Evolutionary conservation across 352 stramenopile species (phyloP).

Genomic region (Pythium monospermum): DNA sequence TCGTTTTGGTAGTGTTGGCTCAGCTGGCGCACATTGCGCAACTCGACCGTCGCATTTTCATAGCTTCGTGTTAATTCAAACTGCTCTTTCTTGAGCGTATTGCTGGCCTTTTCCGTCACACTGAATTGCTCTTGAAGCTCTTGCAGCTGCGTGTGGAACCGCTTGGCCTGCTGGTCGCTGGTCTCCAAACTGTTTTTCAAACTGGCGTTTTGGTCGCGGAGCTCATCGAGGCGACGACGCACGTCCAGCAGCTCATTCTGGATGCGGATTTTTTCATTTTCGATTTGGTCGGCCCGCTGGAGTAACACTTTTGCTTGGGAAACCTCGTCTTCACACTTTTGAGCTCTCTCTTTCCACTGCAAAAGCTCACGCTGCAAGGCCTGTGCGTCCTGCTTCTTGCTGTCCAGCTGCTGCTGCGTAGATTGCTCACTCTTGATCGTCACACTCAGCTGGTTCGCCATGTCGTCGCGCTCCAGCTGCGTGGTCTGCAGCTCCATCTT

Average conservation of each 20-base stretch:
- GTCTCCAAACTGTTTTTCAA: constrained; percentile 53
- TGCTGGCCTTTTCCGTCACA: constrained; percentile 27
- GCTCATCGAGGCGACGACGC: constrained; percentile 53
- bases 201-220: constrained; percentile 57
- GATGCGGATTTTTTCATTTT: constrained; percentile 61
- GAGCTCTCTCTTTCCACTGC: constrained; percentile 29
- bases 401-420: constrained; percentile 41
- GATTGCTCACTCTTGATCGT: constrained; percentile 35
- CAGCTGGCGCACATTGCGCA: constrained; percentile 53
- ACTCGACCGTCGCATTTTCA: constrained; percentile 41
- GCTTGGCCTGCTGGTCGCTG: constrained; percentile 33
- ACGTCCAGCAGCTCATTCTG: constrained; percentile 57
- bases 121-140: constrained; percentile 38
- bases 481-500: constrained; percentile 32
- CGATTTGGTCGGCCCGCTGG: constrained; percentile 48
- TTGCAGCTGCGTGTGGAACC: constrained; percentile 45
- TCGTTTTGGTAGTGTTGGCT: constrained; percentile 68
- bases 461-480: constrained; percentile 44
- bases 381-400: constrained; percentile 46
- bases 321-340: constrained; percentile 27
- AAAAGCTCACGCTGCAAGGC: constrained; percentile 37
- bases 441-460: constrained; percentile 31
- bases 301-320: constrained; percentile 31
- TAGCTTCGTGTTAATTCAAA: constrained; percentile 48
- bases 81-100: constrained; percentile 43